Base-by-base conservation (phyloP, 2,329 filamentous ascomycete species). In the Hypoxylon rubiginosum region DNA sequence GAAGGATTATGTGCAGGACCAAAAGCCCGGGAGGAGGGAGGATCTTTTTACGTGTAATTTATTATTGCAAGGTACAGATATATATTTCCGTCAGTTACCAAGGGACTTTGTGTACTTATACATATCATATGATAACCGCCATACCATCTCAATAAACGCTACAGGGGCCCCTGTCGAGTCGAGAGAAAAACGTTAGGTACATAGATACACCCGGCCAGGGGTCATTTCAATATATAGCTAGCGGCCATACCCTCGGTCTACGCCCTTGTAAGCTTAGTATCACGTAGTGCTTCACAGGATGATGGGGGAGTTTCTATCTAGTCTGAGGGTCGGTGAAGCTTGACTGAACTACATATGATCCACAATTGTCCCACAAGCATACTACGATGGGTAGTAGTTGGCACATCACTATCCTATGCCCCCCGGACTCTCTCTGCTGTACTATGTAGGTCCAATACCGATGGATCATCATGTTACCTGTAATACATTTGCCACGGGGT, bases 261-360 rank as follows among this genome's bases (percentile, higher is more conserved):
- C 15, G 34, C 34, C 34, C 39, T 9, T 43, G 39, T 17, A 7
- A 43, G 39, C 6, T 43, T 43, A 19, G 15, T 19, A 8, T n/a
- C 7, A 19, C 17, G 39, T 19, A 43, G 17, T 19, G 39, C 39
- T 19, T 4, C 7, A 19, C 39, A 11, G 6, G 7, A 19, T n/a
- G n/a, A 43, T 19, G 8, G 39, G 32, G 1, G 36, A 17, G 36
- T 8, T 41, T 41, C 50, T 52, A 3, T 55, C 10, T 28, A 28
- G n/a, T 45, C 21, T 55, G n/a, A 49, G 49, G 41, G n/a, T 39
- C 46, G 53, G 50, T 58, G 54, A 66, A 62, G 64, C 64, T 66
- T 66, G 64, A 66, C 54, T 62, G 64, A 49, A 58, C 54, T 51
- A 62, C 64, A 48, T 24, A 19, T 28, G 32, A 61, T 45, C 53